phyloP scores from a whole-genome alignment of 768 basidiomycete species.

The Psilocybe tampanensis region DNA sequence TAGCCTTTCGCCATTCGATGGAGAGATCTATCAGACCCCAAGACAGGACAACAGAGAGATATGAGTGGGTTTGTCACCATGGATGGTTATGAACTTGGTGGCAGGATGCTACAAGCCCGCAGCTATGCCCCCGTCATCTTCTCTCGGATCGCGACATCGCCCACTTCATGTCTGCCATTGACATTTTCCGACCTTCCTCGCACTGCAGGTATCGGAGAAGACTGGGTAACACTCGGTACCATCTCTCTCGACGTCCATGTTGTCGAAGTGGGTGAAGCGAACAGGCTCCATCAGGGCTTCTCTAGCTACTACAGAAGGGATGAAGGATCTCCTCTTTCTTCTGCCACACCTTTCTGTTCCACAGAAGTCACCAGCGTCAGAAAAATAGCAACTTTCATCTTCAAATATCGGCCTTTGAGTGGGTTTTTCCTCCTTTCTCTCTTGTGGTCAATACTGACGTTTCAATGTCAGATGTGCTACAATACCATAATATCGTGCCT shows the following conservation, averaged over 20 bases:
- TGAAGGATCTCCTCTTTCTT: constrained; percentile 29
- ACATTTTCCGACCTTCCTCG: constrained; percentile 26
- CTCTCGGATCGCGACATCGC: constrained; percentile 31
- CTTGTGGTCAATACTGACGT: not conserved
- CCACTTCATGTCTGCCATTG: constrained; percentile 29
- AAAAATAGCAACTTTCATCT: constrained; percentile 33
- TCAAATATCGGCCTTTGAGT: constrained; percentile 33
- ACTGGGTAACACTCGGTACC: constrained; percentile 29
- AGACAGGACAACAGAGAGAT: constrained; percentile 23
- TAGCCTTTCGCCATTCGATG: constrained; percentile 33
- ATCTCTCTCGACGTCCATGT: constrained; percentile 32
- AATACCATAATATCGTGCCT: constrained; percentile 24
- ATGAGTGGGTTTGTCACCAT: constrained; percentile 32
- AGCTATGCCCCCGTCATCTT: constrained; percentile 33
- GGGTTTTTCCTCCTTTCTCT: constrained; percentile 4
- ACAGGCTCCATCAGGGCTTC: constrained; percentile 30
- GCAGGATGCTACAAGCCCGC: constrained; percentile 30
- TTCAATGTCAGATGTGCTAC: constrained; percentile 20
- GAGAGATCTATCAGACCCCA: constrained; percentile 26
- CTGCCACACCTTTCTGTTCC: constrained; percentile 31
- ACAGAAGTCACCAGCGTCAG: constrained; percentile 32
- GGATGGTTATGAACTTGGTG: constrained; percentile 32
- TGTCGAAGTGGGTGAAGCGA: constrained; percentile 31
- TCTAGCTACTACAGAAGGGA: constrained; percentile 28
- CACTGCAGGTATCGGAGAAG: constrained; percentile 23